These are phyloP conservation scores for Globisporangium heterothallicum DNA, from an alignment of 352 stramenopile species.

Conservation along the genomic window DNA sequence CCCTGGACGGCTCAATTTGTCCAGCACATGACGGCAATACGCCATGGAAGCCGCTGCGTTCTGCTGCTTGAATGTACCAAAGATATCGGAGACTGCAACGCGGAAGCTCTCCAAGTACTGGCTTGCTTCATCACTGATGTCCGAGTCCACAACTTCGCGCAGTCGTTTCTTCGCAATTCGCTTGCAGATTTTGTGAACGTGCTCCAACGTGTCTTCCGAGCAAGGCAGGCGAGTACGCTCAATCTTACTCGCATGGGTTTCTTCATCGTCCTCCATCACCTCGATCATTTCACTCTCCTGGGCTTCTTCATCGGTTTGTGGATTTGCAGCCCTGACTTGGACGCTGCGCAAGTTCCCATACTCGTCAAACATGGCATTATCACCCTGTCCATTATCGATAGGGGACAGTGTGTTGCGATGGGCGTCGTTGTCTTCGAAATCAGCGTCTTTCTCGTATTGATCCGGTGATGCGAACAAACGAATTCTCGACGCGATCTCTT, in stretches of 20 bases:
- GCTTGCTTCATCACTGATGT: conserved; percentile 52
- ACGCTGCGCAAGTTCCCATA: conserved; percentile 59
- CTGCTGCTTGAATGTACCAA: conserved; percentile 60
- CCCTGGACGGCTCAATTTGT: conserved; percentile 30
- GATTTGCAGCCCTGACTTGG: conserved; percentile 14
- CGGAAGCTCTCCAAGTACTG: conserved; percentile 72
- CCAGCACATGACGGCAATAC: conserved; percentile 69
- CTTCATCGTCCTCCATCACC: conserved; percentile 52
- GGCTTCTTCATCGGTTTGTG: conserved; percentile 26
- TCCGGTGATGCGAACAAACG: conserved; percentile 39
- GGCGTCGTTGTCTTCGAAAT: conserved; percentile 27
- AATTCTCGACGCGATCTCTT: conserved; percentile 51
- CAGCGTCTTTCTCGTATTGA: conserved; percentile 51
- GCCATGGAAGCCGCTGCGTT: conserved; percentile 81
- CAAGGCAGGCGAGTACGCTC: conserved; percentile 69
- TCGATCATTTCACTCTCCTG: conserved; percentile 63
- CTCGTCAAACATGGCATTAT: conserved; percentile 73
- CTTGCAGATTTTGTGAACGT: conserved; percentile 68
- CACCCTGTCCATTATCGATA: conserved; percentile 48
- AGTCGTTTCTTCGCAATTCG: conserved; percentile 71
- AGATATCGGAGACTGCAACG: conserved; percentile 27
- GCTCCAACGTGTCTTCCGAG: conserved; percentile 40
- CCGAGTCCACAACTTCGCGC: conserved; percentile 57
- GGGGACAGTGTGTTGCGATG: conserved; percentile 24
- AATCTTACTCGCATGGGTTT: conserved; percentile 20